Base-by-base conservation (phyloP, 2,329 filamentous ascomycete genomes). In the Sclerotinia nivalis region DNA sequence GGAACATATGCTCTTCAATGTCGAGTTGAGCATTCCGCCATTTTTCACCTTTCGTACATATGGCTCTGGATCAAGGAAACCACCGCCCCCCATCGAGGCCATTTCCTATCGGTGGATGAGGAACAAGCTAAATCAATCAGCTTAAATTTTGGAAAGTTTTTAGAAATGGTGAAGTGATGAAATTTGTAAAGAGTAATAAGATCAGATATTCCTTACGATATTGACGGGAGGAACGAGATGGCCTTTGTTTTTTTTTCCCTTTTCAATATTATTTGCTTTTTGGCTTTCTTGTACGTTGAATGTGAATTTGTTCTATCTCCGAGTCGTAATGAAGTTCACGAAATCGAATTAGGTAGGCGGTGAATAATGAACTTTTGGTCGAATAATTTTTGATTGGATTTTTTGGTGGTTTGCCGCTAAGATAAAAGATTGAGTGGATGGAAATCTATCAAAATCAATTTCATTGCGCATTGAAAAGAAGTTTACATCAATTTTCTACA, bases 1-100 rank as follows among this genome's bases (percentile, higher is more conserved):
- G 73, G 88, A 86, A 77, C 95, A 91, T 74, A 98, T 79, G 2
- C 31, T 47, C 28, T 72, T 70, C 4, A 79, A 74, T 43, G 71
- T 72, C 66, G 69, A 76, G 71, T 79, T 79, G 58, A 78, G 69
- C 65, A 76, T 72, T 40, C 74, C 75, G 65, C 73, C 72, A 56
- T 70, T 62, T 64, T 72, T 75, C n/a, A 78, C 66, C 49, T 69
- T 70, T 59, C 77, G 72, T 58, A 76, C 72, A 49, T 76, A 71
- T 28, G 77, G 74, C 52, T 76, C 76, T 40, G 74, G 65, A 70
- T 79, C 77, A 59, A 78, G 71, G 67, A 75, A 72, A 60, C 54
- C 74, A 59, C 69, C 47, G 66, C 72, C 74, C 71, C 76, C 76
- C 76, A 77, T 77, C 72, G 78, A 78, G 76, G 77, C 76, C 77